Percentiles rank a stretch among this genome's conserved stretches.
Evolutionary conservation across 2,329 filamentous ascomycete species (phyloP).

Genomic region (Talaromyces sp.): DNA sequence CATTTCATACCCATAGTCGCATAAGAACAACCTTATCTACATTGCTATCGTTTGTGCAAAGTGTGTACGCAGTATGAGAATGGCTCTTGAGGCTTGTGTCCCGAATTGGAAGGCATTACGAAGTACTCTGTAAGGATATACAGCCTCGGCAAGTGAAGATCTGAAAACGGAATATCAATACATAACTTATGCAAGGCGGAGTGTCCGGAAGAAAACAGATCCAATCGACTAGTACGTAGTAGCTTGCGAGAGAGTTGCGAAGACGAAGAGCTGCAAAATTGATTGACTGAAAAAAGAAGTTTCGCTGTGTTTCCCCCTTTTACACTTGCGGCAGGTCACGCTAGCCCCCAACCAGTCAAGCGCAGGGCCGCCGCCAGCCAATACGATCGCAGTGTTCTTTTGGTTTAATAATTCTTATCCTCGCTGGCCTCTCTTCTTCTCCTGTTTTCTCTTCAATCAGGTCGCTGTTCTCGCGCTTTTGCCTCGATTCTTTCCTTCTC

Average conservation of each 20-base stretch:
- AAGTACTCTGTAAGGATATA: no score
- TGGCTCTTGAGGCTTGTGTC: neutral
- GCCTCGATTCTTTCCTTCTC: conserved; percentile 6
- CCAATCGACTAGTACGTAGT: no score
- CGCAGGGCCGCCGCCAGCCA: neutral
- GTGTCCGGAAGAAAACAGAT: neutral
- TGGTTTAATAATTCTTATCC: neutral
- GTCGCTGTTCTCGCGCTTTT: conserved; percentile 8
- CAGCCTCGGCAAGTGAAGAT: conserved; percentile 3
- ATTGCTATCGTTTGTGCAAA: neutral
- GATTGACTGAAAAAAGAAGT: neutral
- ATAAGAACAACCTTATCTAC: neutral
- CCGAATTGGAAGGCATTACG: no score
- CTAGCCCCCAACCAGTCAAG: neutral
- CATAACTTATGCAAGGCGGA: neutral
- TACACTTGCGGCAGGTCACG: neutral
- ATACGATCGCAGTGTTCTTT: neutral
- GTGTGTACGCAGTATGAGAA: neutral
- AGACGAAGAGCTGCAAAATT: neutral
- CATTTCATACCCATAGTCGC: no score
- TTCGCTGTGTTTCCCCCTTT: conserved; percentile 9
- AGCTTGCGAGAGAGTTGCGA: conserved; percentile 9
- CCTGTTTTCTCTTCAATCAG: conserved; percentile 19
- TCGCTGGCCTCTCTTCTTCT: conserved; percentile 29
- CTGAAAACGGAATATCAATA: neutral